Conservation (phyloP, 768 basidiomycete genomes). For the Daedalea quercina region DNA sequence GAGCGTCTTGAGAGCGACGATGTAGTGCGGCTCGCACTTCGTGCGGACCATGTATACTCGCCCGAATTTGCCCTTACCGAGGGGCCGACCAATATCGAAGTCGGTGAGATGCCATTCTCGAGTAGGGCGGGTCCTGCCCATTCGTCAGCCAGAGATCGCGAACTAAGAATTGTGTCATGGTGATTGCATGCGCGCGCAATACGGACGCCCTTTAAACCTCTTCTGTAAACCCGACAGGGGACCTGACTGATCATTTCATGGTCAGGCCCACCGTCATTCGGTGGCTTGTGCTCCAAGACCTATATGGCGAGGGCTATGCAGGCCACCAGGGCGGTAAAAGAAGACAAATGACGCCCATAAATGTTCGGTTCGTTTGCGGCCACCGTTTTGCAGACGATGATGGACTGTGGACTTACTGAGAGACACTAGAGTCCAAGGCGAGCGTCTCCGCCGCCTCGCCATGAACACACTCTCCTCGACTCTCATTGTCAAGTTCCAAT, state of each 20-base stretch:
- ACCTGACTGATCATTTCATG: too few species aligned
- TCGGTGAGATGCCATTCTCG: constrained; percentile 79
- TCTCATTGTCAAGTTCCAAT: constrained; percentile 84
- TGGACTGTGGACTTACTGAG: constrained; percentile 36
- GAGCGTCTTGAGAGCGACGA: constrained; percentile 93
- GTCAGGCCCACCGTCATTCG: too few species aligned
- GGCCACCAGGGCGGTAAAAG: too few species aligned
- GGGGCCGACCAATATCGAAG: constrained; percentile 91
- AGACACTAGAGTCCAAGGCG: constrained; percentile 78
- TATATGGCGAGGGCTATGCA: too few species aligned
- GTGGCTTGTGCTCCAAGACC: too few species aligned
- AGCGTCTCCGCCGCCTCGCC: constrained; percentile 77
- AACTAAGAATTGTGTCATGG: too few species aligned
- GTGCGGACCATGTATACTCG: constrained; percentile 98
- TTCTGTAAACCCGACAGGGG: too few species aligned
- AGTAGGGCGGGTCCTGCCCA: constrained; percentile 56
- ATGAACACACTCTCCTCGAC: constrained; percentile 63
- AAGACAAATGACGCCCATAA: too few species aligned
- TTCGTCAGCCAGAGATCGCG: constrained; percentile 8
- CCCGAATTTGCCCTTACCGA: constrained; percentile 99
- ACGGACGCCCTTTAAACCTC: too few species aligned
- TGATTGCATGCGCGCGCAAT: too few species aligned
- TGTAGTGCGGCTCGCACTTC: constrained; percentile 80
- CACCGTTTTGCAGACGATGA: neutral
- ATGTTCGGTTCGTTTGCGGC: constrained; percentile 2